phyloP scores from a whole-genome alignment of 1,284 basidiomycete species.

The Golubevia pallescens region DNA sequence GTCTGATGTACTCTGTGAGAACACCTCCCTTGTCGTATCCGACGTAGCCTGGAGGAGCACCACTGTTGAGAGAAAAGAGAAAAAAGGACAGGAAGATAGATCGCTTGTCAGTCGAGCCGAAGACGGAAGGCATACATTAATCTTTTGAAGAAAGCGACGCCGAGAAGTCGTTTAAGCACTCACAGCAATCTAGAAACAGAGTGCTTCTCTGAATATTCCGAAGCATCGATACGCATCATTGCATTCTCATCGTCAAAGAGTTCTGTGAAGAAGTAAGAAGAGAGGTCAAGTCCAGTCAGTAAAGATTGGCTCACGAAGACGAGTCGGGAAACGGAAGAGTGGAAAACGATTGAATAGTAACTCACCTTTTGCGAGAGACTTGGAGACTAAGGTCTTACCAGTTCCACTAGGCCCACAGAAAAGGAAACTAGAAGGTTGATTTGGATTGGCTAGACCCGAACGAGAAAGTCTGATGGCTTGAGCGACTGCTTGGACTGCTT shows the following conservation, averaged over 20 bases:
- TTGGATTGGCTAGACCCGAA: slow-evolving; percentile 55
- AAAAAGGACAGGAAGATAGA: no score
- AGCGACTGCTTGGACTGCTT: slow-evolving; percentile 62
- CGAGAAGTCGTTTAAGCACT: background rate
- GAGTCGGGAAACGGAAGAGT: background rate
- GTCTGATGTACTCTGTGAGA: slow-evolving; percentile 57
- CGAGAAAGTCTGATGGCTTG: slow-evolving; percentile 59
- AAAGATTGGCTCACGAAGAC: no score
- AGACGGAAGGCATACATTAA: no score
- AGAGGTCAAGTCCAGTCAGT: no score
- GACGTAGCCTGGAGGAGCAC: slow-evolving; percentile 61
- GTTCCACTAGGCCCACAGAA: slow-evolving; percentile 60
- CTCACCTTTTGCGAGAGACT: slow-evolving; percentile 36
- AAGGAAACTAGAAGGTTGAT: slow-evolving; percentile 57
- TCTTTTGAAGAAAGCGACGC: no score
- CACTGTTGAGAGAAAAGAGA: slow-evolving; percentile 3
- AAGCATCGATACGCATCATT: slow-evolving; percentile 59
- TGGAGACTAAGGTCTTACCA: slow-evolving; percentile 58
- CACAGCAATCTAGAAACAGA: slow-evolving; percentile 48
- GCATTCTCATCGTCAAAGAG: slow-evolving; percentile 60
- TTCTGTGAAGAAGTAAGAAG: no score
- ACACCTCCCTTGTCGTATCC: slow-evolving; percentile 68
- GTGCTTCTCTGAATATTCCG: slow-evolving; percentile 60
- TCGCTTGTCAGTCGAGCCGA: no score
- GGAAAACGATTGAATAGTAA: background rate